Base-by-base conservation (phyloP, 768 basidiomycete species). In the Lactarius evosmus region DNA sequence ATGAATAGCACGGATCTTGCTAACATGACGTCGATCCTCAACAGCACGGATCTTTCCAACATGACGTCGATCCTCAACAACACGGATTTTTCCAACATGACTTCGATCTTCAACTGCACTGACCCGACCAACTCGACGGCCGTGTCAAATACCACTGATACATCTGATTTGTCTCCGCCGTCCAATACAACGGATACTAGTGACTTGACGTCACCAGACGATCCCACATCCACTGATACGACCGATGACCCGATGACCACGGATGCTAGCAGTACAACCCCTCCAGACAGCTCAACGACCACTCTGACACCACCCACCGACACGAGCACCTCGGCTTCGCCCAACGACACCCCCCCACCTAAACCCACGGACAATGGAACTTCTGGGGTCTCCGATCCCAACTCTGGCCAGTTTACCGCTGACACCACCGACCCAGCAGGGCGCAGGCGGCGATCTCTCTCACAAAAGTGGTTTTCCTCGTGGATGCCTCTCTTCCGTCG, bases 381-480 rank as follows among this genome's bases (percentile, higher is more conserved):
- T 30, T 59, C 63, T 25, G 63, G 63, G 14, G 2, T 25, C 4
- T 0, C 17, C 11, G 58, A 60, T n/a, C 22, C 36, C 5, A 12
- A 22, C 16, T 17, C 58, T 14, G 58, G 58, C 34, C n/a, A 60
- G 36, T 60, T 56, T 14, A 51, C 66, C n/a, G 36, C 57, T 44
- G 29, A 58, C 46, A 41, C 65, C 4, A 3, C 14, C 0, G 65
- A 63, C 22, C 41, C 65, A 14, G 30, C 27, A n/a, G 61, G 59
- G 34, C 52, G 65, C 65, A 30, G 59, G 65, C 38, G 60, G 58
- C 33, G 46, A 60, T 58, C 66, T 67, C n/a, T 67, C 65, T 19
- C 41, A 34, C 17, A 36, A 12, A 25, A 36, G 29, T 56, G 36
- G 56, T 1, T 52, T 17, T 33, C 32, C 36, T 30, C 60, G 49